Percentiles rank a stretch among this genome's conserved stretches.
Conservation (phyloP, 1,139 yeast genomes). For the Magnusiomyces clavatus region DNA sequence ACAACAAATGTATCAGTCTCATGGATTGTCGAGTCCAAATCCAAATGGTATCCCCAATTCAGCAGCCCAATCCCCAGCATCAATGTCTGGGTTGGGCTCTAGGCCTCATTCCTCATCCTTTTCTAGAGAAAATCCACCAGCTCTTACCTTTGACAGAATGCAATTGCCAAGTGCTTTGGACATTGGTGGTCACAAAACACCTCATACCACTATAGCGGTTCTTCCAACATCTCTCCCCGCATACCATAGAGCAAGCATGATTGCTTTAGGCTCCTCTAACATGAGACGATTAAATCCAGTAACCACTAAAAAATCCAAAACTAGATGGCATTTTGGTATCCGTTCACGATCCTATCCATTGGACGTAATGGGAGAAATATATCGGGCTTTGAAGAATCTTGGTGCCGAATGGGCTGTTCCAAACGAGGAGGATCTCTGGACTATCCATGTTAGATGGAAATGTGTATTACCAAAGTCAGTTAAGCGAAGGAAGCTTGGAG, state of each 20-base stretch:
- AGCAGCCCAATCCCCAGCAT: conserved; percentile 7
- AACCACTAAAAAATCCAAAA: conserved; percentile 75
- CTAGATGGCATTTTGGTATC: conserved; percentile 98
- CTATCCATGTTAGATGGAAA: conserved; percentile 93
- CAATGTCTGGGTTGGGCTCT: conserved; percentile 9
- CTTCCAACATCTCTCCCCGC: conserved; percentile 91
- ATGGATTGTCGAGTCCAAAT: conserved; percentile 1
- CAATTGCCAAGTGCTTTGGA: conserved; percentile 27
- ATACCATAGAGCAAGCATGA: conserved; percentile 90
- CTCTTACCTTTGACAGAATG: conserved; percentile 29
- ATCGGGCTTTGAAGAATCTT: conserved; percentile 82
- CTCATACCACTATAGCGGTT: conserved; percentile 67
- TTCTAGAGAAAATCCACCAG: conserved; percentile 27
- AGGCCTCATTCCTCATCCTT: conserved; percentile 14
- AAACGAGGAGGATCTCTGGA: conserved; percentile 83
- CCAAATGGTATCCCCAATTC: background rate
- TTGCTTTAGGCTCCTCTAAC: conserved; percentile 32
- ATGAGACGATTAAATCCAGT: conserved; percentile 60
- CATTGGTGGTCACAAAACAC: conserved; percentile 31
- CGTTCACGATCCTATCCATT: conserved; percentile 92
- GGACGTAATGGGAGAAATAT: conserved; percentile 98
- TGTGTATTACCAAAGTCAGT: conserved; percentile 45
- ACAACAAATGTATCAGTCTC: conserved; percentile 3
- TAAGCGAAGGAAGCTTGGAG: conserved; percentile 2
- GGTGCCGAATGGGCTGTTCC: conserved; percentile 99